A percentile compares a stretch with the other conserved stretches of the same genome.
Conservation (phyloP, 306 rosid genomes). For the Cicer cuneatum region DNA sequence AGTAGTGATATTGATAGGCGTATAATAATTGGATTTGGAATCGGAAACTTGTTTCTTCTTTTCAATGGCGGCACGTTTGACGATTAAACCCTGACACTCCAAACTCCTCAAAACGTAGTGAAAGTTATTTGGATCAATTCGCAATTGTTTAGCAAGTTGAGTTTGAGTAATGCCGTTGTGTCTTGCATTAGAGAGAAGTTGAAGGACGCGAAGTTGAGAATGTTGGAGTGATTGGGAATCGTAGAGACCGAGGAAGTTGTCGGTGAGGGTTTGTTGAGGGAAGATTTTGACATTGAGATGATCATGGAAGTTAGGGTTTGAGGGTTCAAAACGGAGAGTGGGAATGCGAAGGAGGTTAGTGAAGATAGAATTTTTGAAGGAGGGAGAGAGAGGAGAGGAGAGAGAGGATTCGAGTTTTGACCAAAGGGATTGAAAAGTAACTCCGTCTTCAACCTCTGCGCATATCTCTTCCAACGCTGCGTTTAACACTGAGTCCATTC, state of each 20-base stretch:
- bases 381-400: slow-evolving; percentile 13
- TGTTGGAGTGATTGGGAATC: slow-evolving; percentile 56
- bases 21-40: slow-evolving; percentile 48
- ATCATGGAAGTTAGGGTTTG: slow-evolving; percentile 40
- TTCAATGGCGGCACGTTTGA: slow-evolving; percentile 71
- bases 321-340: slow-evolving; percentile 56
- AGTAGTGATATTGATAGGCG: slow-evolving; percentile 61
- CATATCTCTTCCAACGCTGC: slow-evolving; percentile 53
- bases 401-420: slow-evolving; percentile 35
- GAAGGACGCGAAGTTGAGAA: slow-evolving; percentile 63
- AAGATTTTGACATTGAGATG: slow-evolving; percentile 55
- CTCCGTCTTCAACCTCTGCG: slow-evolving; percentile 39
- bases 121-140: slow-evolving; percentile 67
- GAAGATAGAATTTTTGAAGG: slow-evolving; percentile 66
- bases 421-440: slow-evolving; percentile 40
- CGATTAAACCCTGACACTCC: slow-evolving; percentile 81
- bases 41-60: slow-evolving; percentile 64
- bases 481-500: slow-evolving; percentile 48
- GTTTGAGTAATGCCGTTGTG: slow-evolving; percentile 75
- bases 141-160: slow-evolving; percentile 72
- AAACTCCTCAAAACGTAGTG: slow-evolving; percentile 71
- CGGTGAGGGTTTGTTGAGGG: slow-evolving; percentile 54
- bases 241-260: slow-evolving; percentile 81
- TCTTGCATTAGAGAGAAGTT: slow-evolving; percentile 71
- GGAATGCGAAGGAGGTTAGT: slow-evolving; percentile 68